Evolutionary conservation across 148 eudicot species (phyloP).

Genomic region (Bassia scoparia): DNA sequence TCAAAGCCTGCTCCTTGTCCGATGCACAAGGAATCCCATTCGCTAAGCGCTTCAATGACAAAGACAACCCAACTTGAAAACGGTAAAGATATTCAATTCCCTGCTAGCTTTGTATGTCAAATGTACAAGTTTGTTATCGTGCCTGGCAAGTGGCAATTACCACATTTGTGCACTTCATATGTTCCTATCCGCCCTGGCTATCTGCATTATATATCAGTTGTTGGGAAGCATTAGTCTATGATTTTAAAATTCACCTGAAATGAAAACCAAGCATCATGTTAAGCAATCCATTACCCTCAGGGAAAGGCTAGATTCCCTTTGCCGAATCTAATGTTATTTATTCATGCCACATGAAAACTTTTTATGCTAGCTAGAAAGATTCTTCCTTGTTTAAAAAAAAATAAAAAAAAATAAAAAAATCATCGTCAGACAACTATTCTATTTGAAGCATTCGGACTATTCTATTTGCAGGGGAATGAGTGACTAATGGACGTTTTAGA

Average conservation of each 20-base stretch:
- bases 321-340: neutral
- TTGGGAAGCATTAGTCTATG: neutral
- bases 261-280: neutral
- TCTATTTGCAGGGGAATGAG: neutral
- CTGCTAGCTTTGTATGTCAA: slow-evolving; percentile 1
- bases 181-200: neutral
- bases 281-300: neutral
- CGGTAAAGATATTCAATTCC: neutral
- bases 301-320: neutral
- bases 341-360: neutral
- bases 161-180: neutral
- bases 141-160: neutral
- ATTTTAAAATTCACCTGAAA: slow-evolving; percentile 3
- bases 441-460: too few species aligned
- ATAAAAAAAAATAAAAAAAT: too few species aligned
- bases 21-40: neutral
- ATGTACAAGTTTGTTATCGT: too few species aligned
- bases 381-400: too few species aligned
- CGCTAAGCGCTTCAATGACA: neutral
- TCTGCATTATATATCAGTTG: neutral
- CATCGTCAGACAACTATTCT: too few species aligned
- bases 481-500: neutral
- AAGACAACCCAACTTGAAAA: neutral
- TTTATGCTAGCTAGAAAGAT: neutral
- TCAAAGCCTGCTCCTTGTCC: neutral